A percentile compares a stretch with the other conserved stretches of the same genome.
Evolutionary conservation across 2,329 filamentous ascomycete species (phyloP).

Genomic region (Lasiodiplodia citricola): DNA sequence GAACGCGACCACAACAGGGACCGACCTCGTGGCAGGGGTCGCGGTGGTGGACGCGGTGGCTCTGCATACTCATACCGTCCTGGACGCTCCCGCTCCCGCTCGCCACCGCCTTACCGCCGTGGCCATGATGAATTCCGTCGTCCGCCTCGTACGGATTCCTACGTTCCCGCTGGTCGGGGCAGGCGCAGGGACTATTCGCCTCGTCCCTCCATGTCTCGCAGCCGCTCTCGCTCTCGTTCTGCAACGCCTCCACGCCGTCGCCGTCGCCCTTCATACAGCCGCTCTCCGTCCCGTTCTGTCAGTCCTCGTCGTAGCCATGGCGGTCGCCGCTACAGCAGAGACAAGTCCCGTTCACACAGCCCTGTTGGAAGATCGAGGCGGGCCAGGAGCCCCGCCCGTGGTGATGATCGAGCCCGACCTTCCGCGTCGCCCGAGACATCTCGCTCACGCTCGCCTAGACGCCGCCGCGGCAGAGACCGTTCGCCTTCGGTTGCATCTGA

Average conservation of each 20-base stretch:
- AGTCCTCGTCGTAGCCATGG: slow-evolving; percentile 18
- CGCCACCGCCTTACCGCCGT: slow-evolving; percentile 56
- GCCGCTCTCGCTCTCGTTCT: slow-evolving; percentile 37
- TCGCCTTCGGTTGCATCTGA: slow-evolving; percentile 34
- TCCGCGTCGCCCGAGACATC: slow-evolving; percentile 54
- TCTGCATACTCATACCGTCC: slow-evolving; percentile 55
- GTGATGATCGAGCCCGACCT: slow-evolving; percentile 55
- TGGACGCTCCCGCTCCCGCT: slow-evolving; percentile 56
- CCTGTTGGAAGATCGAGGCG: slow-evolving; percentile 32
- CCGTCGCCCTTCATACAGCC: slow-evolving; percentile 28
- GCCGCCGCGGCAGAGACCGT: slow-evolving; percentile 48
- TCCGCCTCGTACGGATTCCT: slow-evolving; percentile 60
- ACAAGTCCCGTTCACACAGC: slow-evolving; percentile 40
- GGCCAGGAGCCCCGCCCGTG: slow-evolving; percentile 35
- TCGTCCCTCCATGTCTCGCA: slow-evolving; percentile 30
- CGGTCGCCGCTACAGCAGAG: slow-evolving; percentile 30
- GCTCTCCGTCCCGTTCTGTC: slow-evolving; percentile 26
- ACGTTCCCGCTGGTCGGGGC: slow-evolving; percentile 56
- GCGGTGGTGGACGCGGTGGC: slow-evolving; percentile 57
- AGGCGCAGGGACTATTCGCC: slow-evolving; percentile 46
- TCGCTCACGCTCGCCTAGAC: slow-evolving; percentile 62
- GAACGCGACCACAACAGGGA: slow-evolving; percentile 51
- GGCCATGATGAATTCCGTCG: slow-evolving; percentile 52
- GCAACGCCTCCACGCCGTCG: slow-evolving; percentile 46
- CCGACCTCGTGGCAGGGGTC: slow-evolving; percentile 39